phyloP scores from a whole-genome alignment of 148 eudicot species.

The Vaccinium darrowii region DNA sequence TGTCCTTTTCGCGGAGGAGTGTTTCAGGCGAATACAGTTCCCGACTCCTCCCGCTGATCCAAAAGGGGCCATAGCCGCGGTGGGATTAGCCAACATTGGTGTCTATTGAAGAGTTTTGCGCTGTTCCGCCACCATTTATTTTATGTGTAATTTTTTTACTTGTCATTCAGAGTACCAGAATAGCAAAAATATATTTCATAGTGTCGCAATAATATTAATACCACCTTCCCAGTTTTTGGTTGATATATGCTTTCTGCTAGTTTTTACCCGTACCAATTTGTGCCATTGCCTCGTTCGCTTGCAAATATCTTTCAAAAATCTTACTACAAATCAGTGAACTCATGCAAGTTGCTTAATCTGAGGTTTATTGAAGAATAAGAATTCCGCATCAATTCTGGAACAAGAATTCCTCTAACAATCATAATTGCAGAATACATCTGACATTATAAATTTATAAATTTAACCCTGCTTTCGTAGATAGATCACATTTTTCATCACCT shows the following conservation, averaged over 20 bases:
- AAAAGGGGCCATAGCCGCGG: background rate
- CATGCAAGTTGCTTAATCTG: background rate
- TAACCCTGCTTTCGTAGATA: too few relatives aligned
- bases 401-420: background rate
- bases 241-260: background rate
- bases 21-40: background rate
- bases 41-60: background rate
- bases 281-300: background rate
- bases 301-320: background rate
- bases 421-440: too few relatives aligned
- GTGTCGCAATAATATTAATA: background rate
- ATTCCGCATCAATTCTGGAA: background rate
- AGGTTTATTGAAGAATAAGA: background rate
- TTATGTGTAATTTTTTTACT: background rate
- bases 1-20: background rate
- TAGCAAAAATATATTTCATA: background rate
- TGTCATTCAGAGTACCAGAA: background rate
- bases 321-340: background rate
- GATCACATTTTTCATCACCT: too few relatives aligned
- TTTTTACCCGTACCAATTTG: background rate
- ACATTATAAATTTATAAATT: too few relatives aligned
- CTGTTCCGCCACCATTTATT: background rate
- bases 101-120: background rate
- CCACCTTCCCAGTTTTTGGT: background rate
- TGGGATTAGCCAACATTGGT: conserved; percentile 1